Evolutionary conservation across 495 filamentous ascomycete species (phyloP).

Genomic region (Endocarpon pusillum): DNA sequence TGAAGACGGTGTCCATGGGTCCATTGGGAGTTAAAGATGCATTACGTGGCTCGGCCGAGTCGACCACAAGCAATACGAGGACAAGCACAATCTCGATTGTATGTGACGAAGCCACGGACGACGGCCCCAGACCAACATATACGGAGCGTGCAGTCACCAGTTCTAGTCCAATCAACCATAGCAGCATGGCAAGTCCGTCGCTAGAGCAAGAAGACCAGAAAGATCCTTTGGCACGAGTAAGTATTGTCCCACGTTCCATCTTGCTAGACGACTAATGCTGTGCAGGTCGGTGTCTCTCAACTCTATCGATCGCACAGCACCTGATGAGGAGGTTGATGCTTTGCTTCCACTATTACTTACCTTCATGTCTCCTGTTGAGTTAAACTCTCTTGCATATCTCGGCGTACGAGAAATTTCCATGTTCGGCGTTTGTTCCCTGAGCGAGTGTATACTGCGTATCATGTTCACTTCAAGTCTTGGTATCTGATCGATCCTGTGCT

Average conservation of each 20-base stretch:
- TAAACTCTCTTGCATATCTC: too few relatives aligned
- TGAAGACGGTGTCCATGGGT: slow-evolving; percentile 87
- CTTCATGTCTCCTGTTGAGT: too few relatives aligned
- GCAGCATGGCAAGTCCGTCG: slow-evolving; percentile 41
- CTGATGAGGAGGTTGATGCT: background rate
- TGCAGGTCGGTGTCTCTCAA: too few relatives aligned
- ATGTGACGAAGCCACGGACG: too few relatives aligned
- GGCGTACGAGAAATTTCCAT: too few relatives aligned
- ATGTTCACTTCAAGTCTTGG: slow-evolving; percentile 1
- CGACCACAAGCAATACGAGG: slow-evolving; percentile 12
- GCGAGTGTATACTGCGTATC: slow-evolving; percentile 1
- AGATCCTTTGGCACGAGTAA: slow-evolving; percentile 58
- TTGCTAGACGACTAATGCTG: too few relatives aligned
- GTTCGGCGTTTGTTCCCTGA: too few relatives aligned
- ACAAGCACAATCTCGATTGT: too few relatives aligned
- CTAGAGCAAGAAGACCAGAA: slow-evolving; percentile 42
- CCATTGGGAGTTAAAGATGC: too few relatives aligned
- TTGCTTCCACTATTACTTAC: too few relatives aligned
- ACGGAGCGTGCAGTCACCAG: slow-evolving; percentile 44
- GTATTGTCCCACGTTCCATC: too few relatives aligned
- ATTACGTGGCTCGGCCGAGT: slow-evolving; percentile 21
- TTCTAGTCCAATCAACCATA: slow-evolving; percentile 33
- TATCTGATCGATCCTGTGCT: slow-evolving; percentile 1
- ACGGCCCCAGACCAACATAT: slow-evolving; percentile 27
- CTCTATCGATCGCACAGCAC: slow-evolving; percentile 1